Percentiles rank a stretch among this genome's conserved stretches.
These are phyloP conservation scores for Aspergillus mulundensis DNA, from an alignment of 495 filamentous ascomycete genomes.

Conservation along the genomic window DNA sequence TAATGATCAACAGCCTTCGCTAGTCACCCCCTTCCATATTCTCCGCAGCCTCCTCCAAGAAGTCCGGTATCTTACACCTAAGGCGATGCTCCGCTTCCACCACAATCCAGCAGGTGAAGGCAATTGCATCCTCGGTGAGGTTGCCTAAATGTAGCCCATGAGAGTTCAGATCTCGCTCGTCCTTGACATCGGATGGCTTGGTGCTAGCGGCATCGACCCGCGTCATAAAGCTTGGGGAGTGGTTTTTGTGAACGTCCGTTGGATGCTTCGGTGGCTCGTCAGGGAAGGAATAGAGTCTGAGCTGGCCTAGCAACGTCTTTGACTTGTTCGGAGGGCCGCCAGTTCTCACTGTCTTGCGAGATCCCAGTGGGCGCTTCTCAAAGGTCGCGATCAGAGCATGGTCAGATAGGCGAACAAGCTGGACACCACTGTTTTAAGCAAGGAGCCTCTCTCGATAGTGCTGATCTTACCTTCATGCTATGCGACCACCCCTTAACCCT, in stretches of 20 bases:
- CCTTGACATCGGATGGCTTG: background rate
- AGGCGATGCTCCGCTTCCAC: conserved; percentile 12
- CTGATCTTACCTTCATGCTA: conserved; percentile 11
- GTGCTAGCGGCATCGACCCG: background rate
- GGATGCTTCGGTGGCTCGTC: background rate
- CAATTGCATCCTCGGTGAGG: conserved; percentile 11
- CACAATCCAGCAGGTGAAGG: conserved; percentile 10
- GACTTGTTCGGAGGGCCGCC: conserved; percentile 10
- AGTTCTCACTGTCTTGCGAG: background rate
- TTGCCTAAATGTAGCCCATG: background rate
- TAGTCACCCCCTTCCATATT: background rate
- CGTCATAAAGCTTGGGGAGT: background rate
- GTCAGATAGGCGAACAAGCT: conserved; percentile 11
- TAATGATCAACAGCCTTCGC: too few species aligned
- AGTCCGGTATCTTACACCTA: conserved; percentile 4
- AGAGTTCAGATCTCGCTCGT: conserved; percentile 1
- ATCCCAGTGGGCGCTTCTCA: conserved; percentile 1
- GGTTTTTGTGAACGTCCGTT: background rate
- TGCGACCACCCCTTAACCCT: conserved; percentile 11
- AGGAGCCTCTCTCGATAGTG: too few species aligned
- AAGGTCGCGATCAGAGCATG: conserved; percentile 8
- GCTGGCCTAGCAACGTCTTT: background rate
- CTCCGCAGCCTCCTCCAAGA: conserved; percentile 5
- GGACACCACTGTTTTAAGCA: background rate
- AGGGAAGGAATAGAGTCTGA: background rate